Base-by-base conservation (phyloP, 2,329 filamentous ascomycete species). In the Pseudocercospora fuligena region DNA sequence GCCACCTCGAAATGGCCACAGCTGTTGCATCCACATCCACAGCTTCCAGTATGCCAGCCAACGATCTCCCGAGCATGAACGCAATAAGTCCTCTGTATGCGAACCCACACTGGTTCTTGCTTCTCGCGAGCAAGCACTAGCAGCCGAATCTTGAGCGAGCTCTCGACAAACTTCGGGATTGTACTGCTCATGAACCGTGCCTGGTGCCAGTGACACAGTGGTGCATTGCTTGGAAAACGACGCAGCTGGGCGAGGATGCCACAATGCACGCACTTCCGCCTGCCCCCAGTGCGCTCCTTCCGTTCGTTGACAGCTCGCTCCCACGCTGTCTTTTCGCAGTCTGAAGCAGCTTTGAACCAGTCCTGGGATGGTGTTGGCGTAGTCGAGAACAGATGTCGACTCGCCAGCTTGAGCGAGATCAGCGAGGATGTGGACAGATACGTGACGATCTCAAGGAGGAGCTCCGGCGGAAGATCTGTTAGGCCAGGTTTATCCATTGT, bases 361-460 rank as follows among this genome's bases (percentile, higher is more conserved):
- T 69, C 60, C n/a, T 21, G 46, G 2, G 66, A 54, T 11, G 73
- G 70, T 1, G 63, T 40, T 5, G 67, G 69, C 23, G 69, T 67
- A 8, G 62, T 63, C 51, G 70, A 66, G 70, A 78, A 76, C 31
- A 81, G 67, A 11, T 69, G 64, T 11, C 70, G 72, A 56, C 77
- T 73, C 5, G 76, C 74, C 49, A 82, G 76, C 53, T 79, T 79
- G 9, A 82, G 73, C 3, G 81, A 74, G 8, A 82, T 70, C 21
- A 78, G 71, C 27, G 73, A 76, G 47, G 81, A 79, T 0, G 72
- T 71, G 5, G 78, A 73, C 8, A 83, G 76, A 66, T 77, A 67
- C 29, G 77, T 70, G 49, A 73, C 67, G 53, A 82, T 75, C 23
- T 72, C 63, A 36, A 72, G 70, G 47, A 77, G 70, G n/a, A 78